Evolutionary conservation across 306 rosid genomes (phyloP), one percentile per base, ranked within the genome.

Genomic region (Gillenia trifoliata): DNA sequence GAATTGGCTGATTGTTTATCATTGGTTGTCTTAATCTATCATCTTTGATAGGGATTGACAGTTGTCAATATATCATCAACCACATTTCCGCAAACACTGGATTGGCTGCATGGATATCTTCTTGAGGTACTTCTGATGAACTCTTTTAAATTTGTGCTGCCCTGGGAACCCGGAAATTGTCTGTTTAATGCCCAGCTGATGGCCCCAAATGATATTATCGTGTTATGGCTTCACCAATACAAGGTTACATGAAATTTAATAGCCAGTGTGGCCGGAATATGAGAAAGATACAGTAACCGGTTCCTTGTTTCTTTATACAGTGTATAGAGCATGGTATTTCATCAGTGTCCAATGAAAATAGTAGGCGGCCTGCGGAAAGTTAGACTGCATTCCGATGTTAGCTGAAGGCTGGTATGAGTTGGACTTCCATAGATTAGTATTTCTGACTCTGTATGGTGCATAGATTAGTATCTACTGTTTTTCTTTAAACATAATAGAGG

Each of bases 51-150:
- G 98, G 98, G 97, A 74, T 85, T 94, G 85, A 85, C 84, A 5
- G 97, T 88, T 34, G 98, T 87, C 78, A 92, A 85, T 67, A 92
- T 91, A 74, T 90, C 98, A 11, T 91, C 98, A 55, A 90, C 97
- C 61, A 87, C 95, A 73, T 91, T 91, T 85, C 95, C 96, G 25
- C 98, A 92, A 75, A 86, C 95, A 73, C 77, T 94, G 87, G 98
- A 94, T 86, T 88, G 91, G 97, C 85, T 94, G 80, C 96, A 92
- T 25, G 72, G 83, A 20, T 77, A 94, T 84, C 97, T 94, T 86
- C 97, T 94, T 67, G 93, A 92, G 98, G 98, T 94, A 63, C 45
- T 59, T 45, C 8, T 30, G 25, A 11, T 12, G 36, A 2, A 31
- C 3, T 45, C 2, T 22, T 22, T 5, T 7, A 11, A 72, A 34